A percentile compares a stretch with the other conserved stretches of the same genome.
Evolutionary conservation across 129 eudicot genomes (phyloP).

Genomic region (Glebionis coronaria): DNA sequence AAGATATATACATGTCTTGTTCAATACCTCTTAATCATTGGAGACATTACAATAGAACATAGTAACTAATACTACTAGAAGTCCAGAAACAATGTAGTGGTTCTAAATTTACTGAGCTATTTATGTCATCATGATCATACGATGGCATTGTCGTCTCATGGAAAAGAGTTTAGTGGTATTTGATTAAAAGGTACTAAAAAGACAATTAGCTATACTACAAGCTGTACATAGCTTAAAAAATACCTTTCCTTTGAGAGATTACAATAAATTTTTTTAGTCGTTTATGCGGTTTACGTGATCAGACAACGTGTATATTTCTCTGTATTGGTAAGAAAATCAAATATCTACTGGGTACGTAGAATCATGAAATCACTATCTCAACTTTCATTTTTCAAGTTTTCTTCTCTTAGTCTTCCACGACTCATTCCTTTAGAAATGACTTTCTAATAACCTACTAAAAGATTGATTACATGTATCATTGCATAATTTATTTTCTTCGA

Average conservation of each 20-base stretch:
- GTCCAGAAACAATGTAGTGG: constrained; percentile 1
- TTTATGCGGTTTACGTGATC: neutral
- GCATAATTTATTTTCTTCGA: too few species aligned
- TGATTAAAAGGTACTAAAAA: neutral
- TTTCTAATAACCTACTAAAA: too few species aligned
- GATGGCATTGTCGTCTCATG: constrained; percentile 19
- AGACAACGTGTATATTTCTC: neutral
- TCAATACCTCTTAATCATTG: neutral
- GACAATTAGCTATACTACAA: constrained; percentile 10
- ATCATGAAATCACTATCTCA: too few species aligned
- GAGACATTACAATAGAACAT: neutral
- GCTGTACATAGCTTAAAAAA: neutral
- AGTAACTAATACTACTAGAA: neutral
- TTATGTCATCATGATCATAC: constrained; percentile 13
- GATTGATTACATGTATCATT: too few species aligned
- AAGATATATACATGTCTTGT: neutral
- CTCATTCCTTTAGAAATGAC: too few species aligned
- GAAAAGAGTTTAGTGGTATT: constrained; percentile 12
- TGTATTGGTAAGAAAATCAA: too few species aligned
- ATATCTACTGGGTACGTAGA: too few species aligned
- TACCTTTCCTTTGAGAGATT: neutral
- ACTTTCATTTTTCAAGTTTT: too few species aligned
- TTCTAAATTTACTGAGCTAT: neutral
- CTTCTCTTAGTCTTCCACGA: too few species aligned
- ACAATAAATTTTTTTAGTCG: neutral